Base-by-base conservation (phyloP, 164 flowering plant species). In the Berberis thunbergii region DNA sequence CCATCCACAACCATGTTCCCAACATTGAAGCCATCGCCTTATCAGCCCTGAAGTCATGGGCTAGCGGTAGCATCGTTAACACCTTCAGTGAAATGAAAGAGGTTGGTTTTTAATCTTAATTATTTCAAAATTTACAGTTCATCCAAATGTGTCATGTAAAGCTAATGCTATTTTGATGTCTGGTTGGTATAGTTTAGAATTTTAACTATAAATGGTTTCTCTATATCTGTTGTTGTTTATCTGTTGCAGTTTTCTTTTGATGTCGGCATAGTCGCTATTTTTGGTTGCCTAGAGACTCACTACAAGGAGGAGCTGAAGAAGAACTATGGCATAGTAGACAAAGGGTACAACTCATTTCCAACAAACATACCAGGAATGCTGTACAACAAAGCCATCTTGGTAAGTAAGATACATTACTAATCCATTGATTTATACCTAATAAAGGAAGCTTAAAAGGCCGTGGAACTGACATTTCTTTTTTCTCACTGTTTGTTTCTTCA, bases 291-390 rank as follows among this genome's bases (percentile, higher is more conserved):
- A 70, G 85, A 82, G 1, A 49, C 8, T 3, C 57, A 45, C 7
- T 64, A 74, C 46, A 82, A 67, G 63, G 84, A 84, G 53, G 73
- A 75, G 67, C 70, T 89, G 44, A 76, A 77, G 74, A 71, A 81
- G 50, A 88, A 86, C 64, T 88, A 90, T 69, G 39, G 52, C 67
- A 82, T 79, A 43, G 64, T 90, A 11, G 85, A 88, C 8, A 81
- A 80, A 59, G 97, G 95, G 50, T 90, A 90, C 75, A 90, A 90
- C 64, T 88, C 86, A 50, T 85, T 88, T 64, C 87, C 92, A 1
- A 80, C 78, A 38, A 84, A 69, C 4, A 67, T 88, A 11, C 92
- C 95, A 2, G 90, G 95, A 53, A 88, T 92, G 41, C 68, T 75
- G 11, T 88, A 86, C 57, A 62, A 64, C 49, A 80, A 78, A 43